Conservation (phyloP, 441 rosid species). For the Populus hybrid region DNA sequence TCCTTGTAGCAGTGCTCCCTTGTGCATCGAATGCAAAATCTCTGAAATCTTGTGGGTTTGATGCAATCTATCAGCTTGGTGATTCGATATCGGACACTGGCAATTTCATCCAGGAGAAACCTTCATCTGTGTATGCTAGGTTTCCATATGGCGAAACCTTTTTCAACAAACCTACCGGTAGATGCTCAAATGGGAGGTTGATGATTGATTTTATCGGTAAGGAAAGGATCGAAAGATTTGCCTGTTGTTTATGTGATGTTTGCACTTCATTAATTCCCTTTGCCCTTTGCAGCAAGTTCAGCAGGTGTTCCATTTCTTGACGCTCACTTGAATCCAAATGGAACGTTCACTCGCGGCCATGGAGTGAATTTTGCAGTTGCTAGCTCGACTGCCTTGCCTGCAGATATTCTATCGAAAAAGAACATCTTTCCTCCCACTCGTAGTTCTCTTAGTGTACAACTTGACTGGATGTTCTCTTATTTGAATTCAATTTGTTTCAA, state of each 20-base stretch:
- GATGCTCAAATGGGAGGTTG: constrained; percentile 30
- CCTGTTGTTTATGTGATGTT: neutral
- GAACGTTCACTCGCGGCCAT: neutral
- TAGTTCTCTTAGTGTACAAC: constrained; percentile 1
- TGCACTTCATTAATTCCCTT: neutral
- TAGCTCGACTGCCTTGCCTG: constrained; percentile 1
- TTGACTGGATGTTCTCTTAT: constrained; percentile 17
- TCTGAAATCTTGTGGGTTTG: constrained; percentile 20
- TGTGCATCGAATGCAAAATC: neutral
- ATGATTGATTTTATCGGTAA: constrained; percentile 28
- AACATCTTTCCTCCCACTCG: neutral
- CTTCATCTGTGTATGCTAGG: constrained; percentile 4
- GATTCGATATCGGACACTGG: constrained; percentile 28
- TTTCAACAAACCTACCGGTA: constrained; percentile 21
- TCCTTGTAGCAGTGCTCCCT: neutral
- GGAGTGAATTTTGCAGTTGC: constrained; percentile 18
- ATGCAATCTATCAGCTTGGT: constrained; percentile 31
- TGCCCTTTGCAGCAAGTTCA: neutral
- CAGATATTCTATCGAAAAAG: neutral
- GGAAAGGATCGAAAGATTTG: neutral
- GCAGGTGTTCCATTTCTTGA: constrained; percentile 16
- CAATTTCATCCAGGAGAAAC: constrained; percentile 7
- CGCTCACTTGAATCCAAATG: constrained; percentile 11
- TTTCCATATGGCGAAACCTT: constrained; percentile 27
- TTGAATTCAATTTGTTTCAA: constrained; percentile 21